A percentile compares a stretch with the other conserved stretches of the same genome.
Conservation (phyloP, 495 filamentous ascomycete species). For the Xylaria intraflava region DNA sequence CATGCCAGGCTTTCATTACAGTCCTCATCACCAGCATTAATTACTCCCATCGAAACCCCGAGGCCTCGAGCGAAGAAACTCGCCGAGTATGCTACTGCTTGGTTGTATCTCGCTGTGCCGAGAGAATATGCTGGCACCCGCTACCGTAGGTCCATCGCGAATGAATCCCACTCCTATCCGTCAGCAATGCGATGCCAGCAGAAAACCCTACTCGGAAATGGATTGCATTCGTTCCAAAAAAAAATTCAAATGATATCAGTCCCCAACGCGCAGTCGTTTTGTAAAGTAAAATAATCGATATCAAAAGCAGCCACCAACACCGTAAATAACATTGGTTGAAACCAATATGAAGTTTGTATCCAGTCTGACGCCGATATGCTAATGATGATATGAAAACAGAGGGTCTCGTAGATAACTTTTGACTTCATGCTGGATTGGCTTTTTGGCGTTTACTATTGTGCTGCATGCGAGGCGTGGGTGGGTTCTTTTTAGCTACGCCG, state of each 20-base stretch:
- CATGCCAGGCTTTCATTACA: conserved; percentile 12
- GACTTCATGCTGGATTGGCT: conserved; percentile 25
- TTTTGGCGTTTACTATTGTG: conserved; percentile 35
- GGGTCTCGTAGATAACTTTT: neutral
- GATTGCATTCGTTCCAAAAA: conserved; percentile 1
- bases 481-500: conserved; percentile 35
- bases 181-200: neutral
- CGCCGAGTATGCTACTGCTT: conserved; percentile 2
- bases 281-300: neutral
- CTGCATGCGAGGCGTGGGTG: conserved; percentile 39
- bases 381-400: conserved; percentile 1
- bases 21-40: conserved; percentile 11
- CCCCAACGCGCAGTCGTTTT: neutral
- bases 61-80: neutral
- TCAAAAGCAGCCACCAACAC: conserved; percentile 5
- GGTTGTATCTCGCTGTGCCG: neutral
- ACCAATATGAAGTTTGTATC: conserved; percentile 3
- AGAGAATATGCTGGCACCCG: neutral
- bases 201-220: neutral
- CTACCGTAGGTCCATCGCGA: neutral
- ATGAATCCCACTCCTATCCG: neutral
- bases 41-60: neutral
- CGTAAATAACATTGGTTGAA: conserved; percentile 2
- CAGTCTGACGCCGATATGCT: conserved; percentile 16
- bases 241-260: conserved; percentile 1